phyloP scores from a whole-genome alignment of 208 protist genomes.

The Leishmania tarentolae region DNA sequence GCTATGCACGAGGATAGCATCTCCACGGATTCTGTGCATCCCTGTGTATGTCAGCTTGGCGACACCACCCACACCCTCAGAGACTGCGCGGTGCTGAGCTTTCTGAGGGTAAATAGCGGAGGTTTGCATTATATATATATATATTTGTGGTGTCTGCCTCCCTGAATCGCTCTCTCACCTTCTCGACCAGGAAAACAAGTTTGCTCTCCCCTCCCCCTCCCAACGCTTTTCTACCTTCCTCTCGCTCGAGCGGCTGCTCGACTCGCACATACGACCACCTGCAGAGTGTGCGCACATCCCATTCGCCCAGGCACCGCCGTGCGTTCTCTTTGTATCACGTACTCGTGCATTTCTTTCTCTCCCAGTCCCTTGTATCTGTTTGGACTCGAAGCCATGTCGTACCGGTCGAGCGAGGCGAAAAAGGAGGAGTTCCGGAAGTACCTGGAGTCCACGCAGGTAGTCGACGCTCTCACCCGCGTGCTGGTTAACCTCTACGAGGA shows the following conservation, averaged over 20 bases:
- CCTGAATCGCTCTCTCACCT: neutral
- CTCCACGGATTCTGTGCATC: neutral
- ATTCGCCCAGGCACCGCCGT: no score
- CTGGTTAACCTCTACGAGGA: conserved; percentile 95
- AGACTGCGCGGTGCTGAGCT: neutral
- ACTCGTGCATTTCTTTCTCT: neutral
- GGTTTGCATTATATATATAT: neutral
- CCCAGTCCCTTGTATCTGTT: neutral
- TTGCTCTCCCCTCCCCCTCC: neutral
- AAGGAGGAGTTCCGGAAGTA: conserved; percentile 96
- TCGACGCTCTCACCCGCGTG: conserved; percentile 92
- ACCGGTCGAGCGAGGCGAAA: conserved; percentile 92
- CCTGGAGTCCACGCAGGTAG: conserved; percentile 91
- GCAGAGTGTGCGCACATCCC: neutral
- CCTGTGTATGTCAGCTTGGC: neutral
- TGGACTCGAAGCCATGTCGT: conserved; percentile 65
- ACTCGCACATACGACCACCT: neutral
- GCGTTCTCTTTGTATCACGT: neutral
- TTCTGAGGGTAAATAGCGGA: neutral
- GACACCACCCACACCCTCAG: neutral
- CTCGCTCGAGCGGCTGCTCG: neutral
- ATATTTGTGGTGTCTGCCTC: neutral
- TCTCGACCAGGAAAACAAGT: neutral
- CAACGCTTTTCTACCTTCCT: neutral
- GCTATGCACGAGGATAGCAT: neutral